Percentiles rank a stretch among this genome's conserved stretches.
phyloP scores from a whole-genome alignment of 768 basidiomycete species.

The Scleroderma citrinum region DNA sequence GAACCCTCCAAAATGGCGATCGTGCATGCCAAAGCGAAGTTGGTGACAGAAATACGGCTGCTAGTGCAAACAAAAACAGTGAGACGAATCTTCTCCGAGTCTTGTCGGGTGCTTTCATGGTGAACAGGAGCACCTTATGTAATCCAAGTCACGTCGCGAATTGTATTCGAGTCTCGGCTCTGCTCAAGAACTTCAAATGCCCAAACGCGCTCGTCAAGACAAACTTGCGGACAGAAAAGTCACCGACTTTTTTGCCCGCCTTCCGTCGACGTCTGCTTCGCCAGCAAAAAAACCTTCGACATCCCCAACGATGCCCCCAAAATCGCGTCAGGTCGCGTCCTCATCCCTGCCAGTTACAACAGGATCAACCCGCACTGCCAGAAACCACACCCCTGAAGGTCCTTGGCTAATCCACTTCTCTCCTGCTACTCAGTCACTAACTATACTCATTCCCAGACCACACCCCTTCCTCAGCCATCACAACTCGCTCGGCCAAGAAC shows the following conservation, averaged over 20 bases:
- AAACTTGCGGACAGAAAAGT: constrained; percentile 23
- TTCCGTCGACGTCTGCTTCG: constrained; percentile 17
- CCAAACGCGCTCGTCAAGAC: constrained; percentile 2
- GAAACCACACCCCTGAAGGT: background rate
- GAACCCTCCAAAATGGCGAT: background rate
- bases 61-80: background rate
- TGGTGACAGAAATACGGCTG: background rate
- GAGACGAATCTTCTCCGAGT: too few species aligned
- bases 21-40: background rate
- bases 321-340: constrained; percentile 7
- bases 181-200: background rate
- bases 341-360: constrained; percentile 5
- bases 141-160: too few species aligned
- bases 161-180: too few species aligned
- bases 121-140: too few species aligned
- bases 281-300: background rate
- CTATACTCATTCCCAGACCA: constrained; percentile 8
- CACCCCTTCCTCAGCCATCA: constrained; percentile 5
- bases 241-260: constrained; percentile 43
- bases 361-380: constrained; percentile 1
- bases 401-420: too few species aligned
- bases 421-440: background rate
- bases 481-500: constrained; percentile 14
- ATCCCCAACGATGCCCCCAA: constrained; percentile 4
- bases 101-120: too few species aligned